phyloP scores from a whole-genome alignment of 208 protist genomes.

The Leishmania gerbilli region DNA sequence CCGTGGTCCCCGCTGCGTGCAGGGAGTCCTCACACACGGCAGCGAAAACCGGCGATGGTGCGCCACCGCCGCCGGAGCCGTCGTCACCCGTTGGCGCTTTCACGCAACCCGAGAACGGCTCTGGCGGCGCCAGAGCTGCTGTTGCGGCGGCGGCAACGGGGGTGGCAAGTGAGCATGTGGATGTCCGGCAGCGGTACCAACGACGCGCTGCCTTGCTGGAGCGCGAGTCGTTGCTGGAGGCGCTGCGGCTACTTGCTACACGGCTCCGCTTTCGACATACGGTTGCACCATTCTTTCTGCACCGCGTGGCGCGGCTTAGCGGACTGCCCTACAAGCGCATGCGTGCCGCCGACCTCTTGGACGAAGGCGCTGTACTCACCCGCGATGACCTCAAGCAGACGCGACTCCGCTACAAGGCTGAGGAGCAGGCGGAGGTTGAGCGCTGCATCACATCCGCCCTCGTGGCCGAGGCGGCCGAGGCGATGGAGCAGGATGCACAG shows the following conservation, averaged over 20 bases:
- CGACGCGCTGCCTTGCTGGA: conserved; percentile 10
- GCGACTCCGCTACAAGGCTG: conserved; percentile 39
- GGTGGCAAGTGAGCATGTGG: background rate
- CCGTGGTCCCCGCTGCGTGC: background rate
- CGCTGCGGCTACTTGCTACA: conserved; percentile 43
- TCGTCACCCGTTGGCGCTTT: background rate
- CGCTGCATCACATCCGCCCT: conserved; percentile 71
- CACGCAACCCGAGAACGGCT: background rate
- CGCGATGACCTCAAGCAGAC: conserved; percentile 41
- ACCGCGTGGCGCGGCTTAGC: conserved; percentile 72
- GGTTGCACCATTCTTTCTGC: conserved; percentile 61
- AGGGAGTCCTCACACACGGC: background rate
- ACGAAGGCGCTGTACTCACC: conserved; percentile 38
- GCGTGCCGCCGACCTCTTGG: conserved; percentile 42
- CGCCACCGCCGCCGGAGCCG: background rate
- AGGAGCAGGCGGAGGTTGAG: conserved; percentile 52
- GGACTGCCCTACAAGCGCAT: conserved; percentile 60
- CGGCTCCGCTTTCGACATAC: conserved; percentile 55
- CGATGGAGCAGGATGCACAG: conserved; percentile 37
- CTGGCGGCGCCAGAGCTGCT: background rate
- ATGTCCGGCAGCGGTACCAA: background rate
- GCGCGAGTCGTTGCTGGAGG: conserved; percentile 48
- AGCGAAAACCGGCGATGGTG: background rate
- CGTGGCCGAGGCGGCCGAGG: conserved; percentile 47
- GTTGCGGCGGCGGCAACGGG: background rate